Evolutionary conservation across 768 basidiomycete species (phyloP), one percentile per base, ranked within the genome.

Genomic region (Mycena venus): DNA sequence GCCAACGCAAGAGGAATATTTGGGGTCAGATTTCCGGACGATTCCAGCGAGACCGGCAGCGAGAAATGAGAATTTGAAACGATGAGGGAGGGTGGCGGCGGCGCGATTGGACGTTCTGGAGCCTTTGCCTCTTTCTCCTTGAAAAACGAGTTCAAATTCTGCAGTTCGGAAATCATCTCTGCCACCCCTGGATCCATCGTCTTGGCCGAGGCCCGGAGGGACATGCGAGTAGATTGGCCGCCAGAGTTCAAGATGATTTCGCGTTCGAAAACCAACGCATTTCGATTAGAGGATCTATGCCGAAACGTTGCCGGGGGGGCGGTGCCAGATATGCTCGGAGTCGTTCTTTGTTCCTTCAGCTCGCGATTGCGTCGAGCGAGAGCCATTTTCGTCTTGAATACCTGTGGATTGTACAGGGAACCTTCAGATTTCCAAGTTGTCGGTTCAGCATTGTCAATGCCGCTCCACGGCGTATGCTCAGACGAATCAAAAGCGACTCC

Each of bases 21-120:
- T 0, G 64, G 75, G 27, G 72, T 63, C 36, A 83, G 51, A 55
- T 80, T 83, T n/a, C 65, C 78, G 10, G 79, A 78, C n/a, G 84
- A 83, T 68, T 84, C 84, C 15, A 83, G 76, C 23, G 84, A 78
- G 19, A 87, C 77, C 9, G 86, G 84, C 44, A 87, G 76, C 2
- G 85, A 79, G 59, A 77, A 82, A 58, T 85, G 82, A 51, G 88
- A 87, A 68, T 86, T 83, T n/a, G 88, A 88, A 47, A 88, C 78
- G 32, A 86, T 83, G 19, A 88, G 78, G 21, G 85, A 81, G 8
- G 85, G 84, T n/a, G 85, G 83, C 34, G 81, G 73, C 32, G 80
- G 74, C 47, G 49, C 44, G 59, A n/a, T 8, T 1, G 34, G n/a
- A n/a, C 51, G 53, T 25, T 34, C 63, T 21, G 65, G 56, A 36